Evolutionary conservation across 2,329 filamentous ascomycete species (phyloP).

Genomic region (Paecilomyces dactylethromorphus): DNA sequence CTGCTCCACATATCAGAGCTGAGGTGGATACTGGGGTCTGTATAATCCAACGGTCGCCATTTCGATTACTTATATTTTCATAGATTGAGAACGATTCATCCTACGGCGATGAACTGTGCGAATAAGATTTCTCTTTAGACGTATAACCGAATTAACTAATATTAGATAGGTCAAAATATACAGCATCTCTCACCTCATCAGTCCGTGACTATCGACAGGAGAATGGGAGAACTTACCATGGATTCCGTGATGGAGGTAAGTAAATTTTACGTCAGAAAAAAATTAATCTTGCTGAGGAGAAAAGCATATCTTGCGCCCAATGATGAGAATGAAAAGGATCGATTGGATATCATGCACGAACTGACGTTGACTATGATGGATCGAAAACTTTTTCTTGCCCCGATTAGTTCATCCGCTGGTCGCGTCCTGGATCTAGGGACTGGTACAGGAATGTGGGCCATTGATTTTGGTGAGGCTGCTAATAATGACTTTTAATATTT

Average conservation of each 20-base stretch:
- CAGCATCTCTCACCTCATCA: conserved; percentile 1
- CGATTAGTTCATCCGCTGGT: not conserved
- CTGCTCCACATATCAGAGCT: not conserved
- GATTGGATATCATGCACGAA: conserved; percentile 4
- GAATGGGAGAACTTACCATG: conserved; percentile 29
- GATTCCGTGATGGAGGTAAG: conserved; percentile 11
- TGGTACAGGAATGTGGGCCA: conserved; percentile 3
- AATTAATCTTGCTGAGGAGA: not conserved
- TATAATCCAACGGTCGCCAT: not conserved
- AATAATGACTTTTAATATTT: not conserved
- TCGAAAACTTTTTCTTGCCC: not conserved
- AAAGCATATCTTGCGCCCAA: conserved; percentile 5
- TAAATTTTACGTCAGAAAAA: not conserved
- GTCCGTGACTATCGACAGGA: conserved; percentile 16
- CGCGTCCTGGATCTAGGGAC: conserved; percentile 3
- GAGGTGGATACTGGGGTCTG: not conserved
- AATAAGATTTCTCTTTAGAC: not conserved
- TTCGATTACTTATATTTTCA: not conserved
- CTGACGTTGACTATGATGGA: not conserved
- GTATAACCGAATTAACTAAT: not conserved
- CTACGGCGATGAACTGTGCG: conserved; percentile 1
- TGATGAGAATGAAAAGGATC: conserved; percentile 1
- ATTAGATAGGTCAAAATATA: not conserved
- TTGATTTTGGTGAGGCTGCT: conserved; percentile 1
- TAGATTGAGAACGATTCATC: not conserved